Evolutionary conservation across 2,329 filamentous ascomycete species (phyloP).

Genomic region (Cladobotryum protrusum): DNA sequence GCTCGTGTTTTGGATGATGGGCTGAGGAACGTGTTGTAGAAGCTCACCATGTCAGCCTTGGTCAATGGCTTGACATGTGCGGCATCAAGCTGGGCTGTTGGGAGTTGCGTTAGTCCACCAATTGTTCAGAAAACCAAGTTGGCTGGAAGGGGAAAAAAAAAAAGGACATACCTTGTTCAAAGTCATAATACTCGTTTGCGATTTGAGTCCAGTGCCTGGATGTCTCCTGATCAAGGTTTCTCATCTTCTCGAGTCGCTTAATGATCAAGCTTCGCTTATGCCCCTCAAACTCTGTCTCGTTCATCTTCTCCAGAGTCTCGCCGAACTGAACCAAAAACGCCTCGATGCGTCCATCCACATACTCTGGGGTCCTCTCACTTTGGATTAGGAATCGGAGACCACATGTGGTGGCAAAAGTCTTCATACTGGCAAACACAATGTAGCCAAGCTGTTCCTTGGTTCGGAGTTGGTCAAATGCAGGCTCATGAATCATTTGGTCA

Average conservation of each 20-base stretch:
- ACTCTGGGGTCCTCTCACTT: constrained; percentile 78
- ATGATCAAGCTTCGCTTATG: constrained; percentile 87
- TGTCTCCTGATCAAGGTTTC: constrained; percentile 84
- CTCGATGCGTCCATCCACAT: constrained; percentile 83
- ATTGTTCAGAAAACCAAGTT: background rate
- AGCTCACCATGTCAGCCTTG: constrained; percentile 72
- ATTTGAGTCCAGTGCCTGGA: constrained; percentile 81
- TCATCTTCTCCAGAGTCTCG: constrained; percentile 65
- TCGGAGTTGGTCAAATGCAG: constrained; percentile 86
- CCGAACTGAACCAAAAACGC: constrained; percentile 68
- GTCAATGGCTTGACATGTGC: constrained; percentile 65
- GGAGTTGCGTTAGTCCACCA: background rate
- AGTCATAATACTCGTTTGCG: constrained; percentile 80
- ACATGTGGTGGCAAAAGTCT: constrained; percentile 67
- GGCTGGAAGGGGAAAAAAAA: background rate
- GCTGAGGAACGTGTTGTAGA: constrained; percentile 70
- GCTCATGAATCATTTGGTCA: constrained; percentile 87
- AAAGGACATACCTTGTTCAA: constrained; percentile 63
- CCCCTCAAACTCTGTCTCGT: constrained; percentile 75
- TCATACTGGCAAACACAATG: constrained; percentile 79
- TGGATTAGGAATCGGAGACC: constrained; percentile 89
- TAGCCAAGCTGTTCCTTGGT: constrained; percentile 98
- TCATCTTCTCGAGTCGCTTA: constrained; percentile 81
- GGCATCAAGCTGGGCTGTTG: constrained; percentile 66
- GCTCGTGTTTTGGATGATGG: constrained; percentile 66